Base-by-base conservation (phyloP, 768 basidiomycete genomes). In the Rhodotorula paludigena region DNA sequence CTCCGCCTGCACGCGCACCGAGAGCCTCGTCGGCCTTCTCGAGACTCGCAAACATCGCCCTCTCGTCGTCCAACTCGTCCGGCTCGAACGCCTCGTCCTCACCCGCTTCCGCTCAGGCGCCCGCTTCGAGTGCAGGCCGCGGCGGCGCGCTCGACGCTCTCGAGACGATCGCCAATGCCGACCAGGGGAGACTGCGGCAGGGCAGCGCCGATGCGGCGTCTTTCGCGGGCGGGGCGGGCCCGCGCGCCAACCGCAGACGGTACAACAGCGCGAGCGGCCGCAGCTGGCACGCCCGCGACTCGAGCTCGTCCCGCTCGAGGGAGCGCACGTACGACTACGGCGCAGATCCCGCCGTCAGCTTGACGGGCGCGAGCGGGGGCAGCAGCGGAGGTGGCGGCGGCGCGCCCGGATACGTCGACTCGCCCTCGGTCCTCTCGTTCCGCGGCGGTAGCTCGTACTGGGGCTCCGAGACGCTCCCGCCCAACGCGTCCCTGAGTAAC, bases 101-200 rank as follows among this genome's bases (percentile, higher is more conserved):
- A 5, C 9, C 47, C n/a, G n/a, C 10, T 41, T 41, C 36, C 28
- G 14, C 36, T n/a, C 60, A 10, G 41, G 41, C 41, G 10, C 12
- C 38, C 36, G 49, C 35, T 41, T 39, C 45, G 21, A 8, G 9
- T 12, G 21, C 35, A 12, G 23, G 35, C 25, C 42, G 52, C 15
- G n/a, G 59, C 6, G 52, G 44, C 16, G 70, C 71, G 3, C 57
- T 64, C 33, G 62, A 71, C 23, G 66, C 63, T 0, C 66, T 72
- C 59, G 71, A 72, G 42, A n/a, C 38, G 11, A 64, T 72, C 56
- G 71, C 63, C 5, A 14, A 53, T 15, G 59, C 47, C n/a, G 56
- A 54, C 36, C 35, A 64, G 21, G 63, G 57, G 4, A 18, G 69
- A 7, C 44, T 30, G 32, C 38, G 63, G 23, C 55, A 51, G 10